Percentiles rank a stretch among this genome's conserved stretches.
phyloP scores from a whole-genome alignment of 2,329 filamentous ascomycete species.

The Fusarium sp. region DNA sequence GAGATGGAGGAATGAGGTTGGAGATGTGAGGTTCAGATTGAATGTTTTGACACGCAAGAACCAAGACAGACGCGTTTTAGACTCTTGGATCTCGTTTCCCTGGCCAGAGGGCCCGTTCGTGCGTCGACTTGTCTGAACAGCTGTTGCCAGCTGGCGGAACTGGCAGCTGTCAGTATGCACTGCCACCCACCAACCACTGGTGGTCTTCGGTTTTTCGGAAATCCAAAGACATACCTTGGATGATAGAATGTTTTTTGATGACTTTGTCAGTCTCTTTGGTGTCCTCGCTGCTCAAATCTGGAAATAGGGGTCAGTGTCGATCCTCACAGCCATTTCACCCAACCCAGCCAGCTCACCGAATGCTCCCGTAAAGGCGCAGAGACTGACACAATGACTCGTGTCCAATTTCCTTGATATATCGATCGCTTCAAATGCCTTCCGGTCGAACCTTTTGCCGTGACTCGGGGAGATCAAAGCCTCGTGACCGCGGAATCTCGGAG shows the following conservation, averaged over 20 bases:
- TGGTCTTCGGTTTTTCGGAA: not conserved
- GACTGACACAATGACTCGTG: not conserved
- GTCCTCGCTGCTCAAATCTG: not conserved
- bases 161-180: slow-evolving; percentile 5
- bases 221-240: not conserved
- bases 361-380: not conserved
- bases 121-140: not conserved
- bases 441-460: not conserved
- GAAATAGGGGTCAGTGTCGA: not conserved
- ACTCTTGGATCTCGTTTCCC: not conserved
- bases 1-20: slow-evolving; percentile 10
- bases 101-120: not conserved
- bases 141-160: slow-evolving; percentile 29
- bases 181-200: not conserved
- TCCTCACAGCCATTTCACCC: no score
- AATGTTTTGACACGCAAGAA: not conserved
- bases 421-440: not conserved
- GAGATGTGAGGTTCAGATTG: not conserved
- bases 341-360: not conserved
- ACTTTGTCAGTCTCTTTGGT: not conserved
- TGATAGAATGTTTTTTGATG: not conserved
- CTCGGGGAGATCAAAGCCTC: not conserved
- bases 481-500: not conserved
- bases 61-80: not conserved
- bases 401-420: no score